Percentiles rank a stretch among this genome's conserved stretches.
phyloP scores from a whole-genome alignment of 2,329 filamentous ascomycete species.

The Cordyceps javanica region DNA sequence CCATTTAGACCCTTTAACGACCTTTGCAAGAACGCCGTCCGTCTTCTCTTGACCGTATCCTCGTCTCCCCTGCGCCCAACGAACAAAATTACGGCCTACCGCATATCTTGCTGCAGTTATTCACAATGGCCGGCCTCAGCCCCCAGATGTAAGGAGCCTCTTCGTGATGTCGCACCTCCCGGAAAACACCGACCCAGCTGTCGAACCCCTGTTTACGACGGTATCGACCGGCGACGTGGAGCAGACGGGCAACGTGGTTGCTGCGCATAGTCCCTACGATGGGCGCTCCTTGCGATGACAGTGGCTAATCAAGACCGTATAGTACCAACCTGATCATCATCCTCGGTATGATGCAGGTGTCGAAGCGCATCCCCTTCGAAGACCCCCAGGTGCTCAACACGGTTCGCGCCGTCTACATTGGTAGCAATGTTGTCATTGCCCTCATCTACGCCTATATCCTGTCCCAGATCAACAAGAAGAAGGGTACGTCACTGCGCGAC shows the following conservation, averaged over 20 bases:
- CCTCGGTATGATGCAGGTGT: conserved; percentile 96
- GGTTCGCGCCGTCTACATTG: conserved; percentile 48
- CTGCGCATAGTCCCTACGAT: background rate
- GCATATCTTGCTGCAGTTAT: background rate
- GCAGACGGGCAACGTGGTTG: background rate
- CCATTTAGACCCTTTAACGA: conserved; percentile 1
- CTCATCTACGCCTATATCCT: conserved; percentile 81
- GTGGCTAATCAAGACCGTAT: conserved; percentile 17
- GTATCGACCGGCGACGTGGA: background rate
- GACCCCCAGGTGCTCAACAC: conserved; percentile 59
- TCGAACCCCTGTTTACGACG: background rate
- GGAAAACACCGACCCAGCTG: background rate
- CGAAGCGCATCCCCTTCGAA: conserved; percentile 92
- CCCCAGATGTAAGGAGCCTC: conserved; percentile 53
- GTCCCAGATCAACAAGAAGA: conserved; percentile 87
- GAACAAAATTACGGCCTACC: too few relatives aligned
- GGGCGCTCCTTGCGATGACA: background rate
- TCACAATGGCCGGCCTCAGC: conserved; percentile 55
- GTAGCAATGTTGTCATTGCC: conserved; percentile 74
- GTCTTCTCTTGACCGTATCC: background rate
- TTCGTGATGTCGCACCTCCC: background rate
- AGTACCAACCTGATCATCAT: conserved; percentile 93
- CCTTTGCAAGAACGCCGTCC: background rate
- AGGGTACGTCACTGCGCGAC: conserved; percentile 54
- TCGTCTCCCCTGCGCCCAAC: background rate